These are phyloP conservation scores for Pythium biforme DNA, from an alignment of 352 stramenopile genomes.

Conservation along the genomic window DNA sequence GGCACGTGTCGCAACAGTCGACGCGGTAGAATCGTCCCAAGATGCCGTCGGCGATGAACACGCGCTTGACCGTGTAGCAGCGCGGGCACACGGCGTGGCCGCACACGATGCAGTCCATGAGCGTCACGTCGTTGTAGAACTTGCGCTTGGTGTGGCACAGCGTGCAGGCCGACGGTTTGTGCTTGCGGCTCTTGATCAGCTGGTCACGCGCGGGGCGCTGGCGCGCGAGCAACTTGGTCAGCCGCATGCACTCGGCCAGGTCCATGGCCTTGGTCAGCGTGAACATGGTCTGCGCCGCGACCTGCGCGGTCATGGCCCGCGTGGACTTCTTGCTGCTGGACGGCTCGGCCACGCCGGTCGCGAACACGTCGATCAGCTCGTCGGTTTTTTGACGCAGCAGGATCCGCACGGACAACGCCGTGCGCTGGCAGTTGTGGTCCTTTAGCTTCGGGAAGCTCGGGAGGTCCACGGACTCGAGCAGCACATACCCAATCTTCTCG, in stretches of 20 bases:
- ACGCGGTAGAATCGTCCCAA: conserved; percentile 33
- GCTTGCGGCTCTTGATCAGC: conserved; percentile 19
- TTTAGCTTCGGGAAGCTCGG: conserved; percentile 47
- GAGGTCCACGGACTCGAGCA: conserved; percentile 71
- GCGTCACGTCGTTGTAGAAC: conserved; percentile 31
- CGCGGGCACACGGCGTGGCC: conserved; percentile 46
- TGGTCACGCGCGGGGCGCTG: conserved; percentile 35
- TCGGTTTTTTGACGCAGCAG: conserved; percentile 57
- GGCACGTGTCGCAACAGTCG: conserved; percentile 39
- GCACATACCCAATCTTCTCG: conserved; percentile 54
- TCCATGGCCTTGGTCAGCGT: conserved; percentile 46
- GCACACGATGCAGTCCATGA: conserved; percentile 44
- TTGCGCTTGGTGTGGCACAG: conserved; percentile 35
- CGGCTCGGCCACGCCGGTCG: conserved; percentile 54
- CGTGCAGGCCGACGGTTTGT: conserved; percentile 30
- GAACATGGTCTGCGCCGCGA: conserved; percentile 44
- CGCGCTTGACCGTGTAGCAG: conserved; percentile 39
- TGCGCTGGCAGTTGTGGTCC: conserved; percentile 50
- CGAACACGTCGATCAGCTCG: conserved; percentile 57
- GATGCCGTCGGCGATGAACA: conserved; percentile 40
- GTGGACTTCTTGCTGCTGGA: conserved; percentile 39
- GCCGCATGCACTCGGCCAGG: conserved; percentile 48
- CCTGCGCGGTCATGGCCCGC: conserved; percentile 35
- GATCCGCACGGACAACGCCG: conserved; percentile 48
- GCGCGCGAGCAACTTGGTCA: conserved; percentile 44